Evolutionary conservation across 2,329 filamentous ascomycete genomes (phyloP), one percentile per base, ranked within the genome.

Genomic region (Simplicillium sp.): DNA sequence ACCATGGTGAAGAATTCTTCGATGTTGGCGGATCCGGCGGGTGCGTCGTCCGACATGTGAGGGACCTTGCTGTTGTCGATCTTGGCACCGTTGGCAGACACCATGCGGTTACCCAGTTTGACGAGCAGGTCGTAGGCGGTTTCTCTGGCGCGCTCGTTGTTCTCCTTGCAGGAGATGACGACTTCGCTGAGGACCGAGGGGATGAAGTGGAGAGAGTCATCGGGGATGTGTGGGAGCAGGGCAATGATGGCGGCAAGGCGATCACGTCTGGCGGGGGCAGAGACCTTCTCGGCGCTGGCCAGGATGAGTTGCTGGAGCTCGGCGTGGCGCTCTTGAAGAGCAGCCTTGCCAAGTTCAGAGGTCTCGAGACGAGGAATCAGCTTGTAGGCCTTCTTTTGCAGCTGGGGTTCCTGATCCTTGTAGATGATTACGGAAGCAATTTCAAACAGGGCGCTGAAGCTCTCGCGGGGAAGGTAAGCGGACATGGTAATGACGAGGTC

Each of bases 301-400:
- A 97, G 64, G 31, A 98, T 70, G 37, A 98, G 70, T n/a, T 76
- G 64, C 61, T 96, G 90, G 15, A 98, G 69, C 54, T 96, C 88
- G 1, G 63, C 61, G 50, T 78, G 87, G 40, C 89, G 80, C 54
- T 89, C 82, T 47, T 73, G 62, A 2, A 98, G 73, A 3, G 90
- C 89, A n/a, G 70, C 65, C 50, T 76, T 78, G 36, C 92, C 92
- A 37, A 74, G 76, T 29, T 85, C 77, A 1, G 89, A 94, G 48
- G 86, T 83, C 2, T 86, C 83, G 33, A 98, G 75, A 41, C 92
- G 82, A 3, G 92, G 90, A 38, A 98, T 94, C 39, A 98, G 76
- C 68, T 97, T 97, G 70, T 98, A 98, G 0, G 92, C 90, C 66
- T 98, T 98, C 77, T 98, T 98, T 61, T 97, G 90, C 29, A 98